Conservation (phyloP, 495 filamentous ascomycete genomes). For the Hyaloscypha bicolor region DNA sequence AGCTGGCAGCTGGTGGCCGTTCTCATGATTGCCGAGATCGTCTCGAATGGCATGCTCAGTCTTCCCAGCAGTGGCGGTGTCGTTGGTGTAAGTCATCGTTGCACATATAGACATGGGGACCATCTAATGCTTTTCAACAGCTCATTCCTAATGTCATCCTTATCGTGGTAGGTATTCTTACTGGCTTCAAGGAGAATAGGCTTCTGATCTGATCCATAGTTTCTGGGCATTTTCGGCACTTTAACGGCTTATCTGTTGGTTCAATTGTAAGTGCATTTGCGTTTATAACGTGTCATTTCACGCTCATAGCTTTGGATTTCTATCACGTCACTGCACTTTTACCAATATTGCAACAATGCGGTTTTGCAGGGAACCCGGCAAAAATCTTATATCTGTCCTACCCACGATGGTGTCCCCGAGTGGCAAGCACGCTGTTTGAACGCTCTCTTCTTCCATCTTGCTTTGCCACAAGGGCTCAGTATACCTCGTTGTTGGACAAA, state of each 20-base stretch:
- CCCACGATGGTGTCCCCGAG: too few species aligned
- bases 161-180: slow-evolving; percentile 45
- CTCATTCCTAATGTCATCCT: slow-evolving; percentile 54
- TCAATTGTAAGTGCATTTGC: slow-evolving; percentile 65
- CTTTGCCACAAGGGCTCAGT: too few species aligned
- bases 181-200: slow-evolving; percentile 66
- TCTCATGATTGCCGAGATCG: slow-evolving; percentile 65
- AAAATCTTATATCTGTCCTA: too few species aligned
- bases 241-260: slow-evolving; percentile 81
- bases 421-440: too few species aligned
- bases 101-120: background rate
- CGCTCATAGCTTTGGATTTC: too few species aligned
- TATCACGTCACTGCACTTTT: too few species aligned
- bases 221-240: slow-evolving; percentile 41
- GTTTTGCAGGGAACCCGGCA: too few species aligned
- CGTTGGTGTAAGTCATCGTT: slow-evolving; percentile 40
- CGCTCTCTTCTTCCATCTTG: too few species aligned
- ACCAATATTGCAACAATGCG: too few species aligned
- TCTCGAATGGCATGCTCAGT: slow-evolving; percentile 62
- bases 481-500: too few species aligned
- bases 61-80: slow-evolving; percentile 54
- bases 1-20: slow-evolving; percentile 56
- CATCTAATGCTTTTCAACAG: background rate
- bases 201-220: slow-evolving; percentile 54
- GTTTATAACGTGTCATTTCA: background rate